Evolutionary conservation across 2,329 filamentous ascomycete species (phyloP).

Genomic region (Trichoderma aggressivum): DNA sequence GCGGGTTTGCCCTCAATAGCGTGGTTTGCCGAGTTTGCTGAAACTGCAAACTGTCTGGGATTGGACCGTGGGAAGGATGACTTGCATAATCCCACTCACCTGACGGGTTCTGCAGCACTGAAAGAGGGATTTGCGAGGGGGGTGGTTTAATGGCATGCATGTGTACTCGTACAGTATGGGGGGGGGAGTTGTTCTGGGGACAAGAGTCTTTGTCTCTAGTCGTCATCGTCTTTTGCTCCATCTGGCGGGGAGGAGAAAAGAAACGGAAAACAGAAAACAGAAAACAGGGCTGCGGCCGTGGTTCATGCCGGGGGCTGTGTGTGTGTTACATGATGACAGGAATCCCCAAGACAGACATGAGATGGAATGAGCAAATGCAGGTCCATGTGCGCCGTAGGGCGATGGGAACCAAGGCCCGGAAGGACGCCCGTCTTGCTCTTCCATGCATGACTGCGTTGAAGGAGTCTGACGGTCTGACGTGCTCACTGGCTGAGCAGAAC

Average conservation of each 20-base stretch:
- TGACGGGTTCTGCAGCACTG: not conserved
- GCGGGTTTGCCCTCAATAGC: not conserved
- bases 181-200: not conserved
- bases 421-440: not conserved
- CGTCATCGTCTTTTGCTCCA: not conserved
- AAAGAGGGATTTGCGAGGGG: not conserved
- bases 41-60: not conserved
- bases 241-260: not conserved
- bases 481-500: not conserved
- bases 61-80: not conserved
- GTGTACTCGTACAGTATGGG: not conserved
- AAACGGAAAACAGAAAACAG: not conserved
- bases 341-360: constrained; percentile 1
- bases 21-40: not conserved
- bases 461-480: not conserved
- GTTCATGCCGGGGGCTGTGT: constrained; percentile 8
- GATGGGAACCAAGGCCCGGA: not conserved
- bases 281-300: not conserved
- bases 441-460: not conserved
- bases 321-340: constrained; percentile 1
- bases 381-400: constrained; percentile 5
- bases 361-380: constrained; percentile 4
- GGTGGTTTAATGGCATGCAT: not conserved
- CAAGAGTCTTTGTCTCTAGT: not conserved
- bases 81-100: constrained; percentile 13